Evolutionary conservation across 768 basidiomycete genomes (phyloP).

Genomic region (Boletus rufocinnamomeus): DNA sequence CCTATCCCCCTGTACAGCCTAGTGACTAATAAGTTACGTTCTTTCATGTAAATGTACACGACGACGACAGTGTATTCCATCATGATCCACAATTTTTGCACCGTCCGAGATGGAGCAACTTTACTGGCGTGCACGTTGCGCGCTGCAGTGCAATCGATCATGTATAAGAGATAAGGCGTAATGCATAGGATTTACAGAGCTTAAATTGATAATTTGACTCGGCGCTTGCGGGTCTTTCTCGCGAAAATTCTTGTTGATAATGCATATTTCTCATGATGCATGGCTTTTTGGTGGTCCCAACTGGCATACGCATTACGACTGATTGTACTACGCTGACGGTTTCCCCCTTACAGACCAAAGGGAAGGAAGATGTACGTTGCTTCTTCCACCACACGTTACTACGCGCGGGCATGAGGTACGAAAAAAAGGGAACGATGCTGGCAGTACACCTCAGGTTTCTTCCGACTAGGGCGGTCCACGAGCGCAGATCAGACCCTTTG

Average conservation of each 20-base stretch:
- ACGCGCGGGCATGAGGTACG: not conserved
- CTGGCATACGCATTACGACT: not conserved
- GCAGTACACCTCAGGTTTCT: not conserved
- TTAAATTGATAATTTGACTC: no score
- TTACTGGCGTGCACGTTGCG: not conserved
- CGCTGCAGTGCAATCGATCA: not conserved
- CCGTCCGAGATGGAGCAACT: not conserved
- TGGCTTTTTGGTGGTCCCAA: not conserved
- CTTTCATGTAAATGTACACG: not conserved
- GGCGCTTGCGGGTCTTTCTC: not conserved
- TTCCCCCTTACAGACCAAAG: not conserved
- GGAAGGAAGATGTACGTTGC: not conserved
- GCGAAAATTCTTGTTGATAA: not conserved
- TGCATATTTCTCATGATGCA: not conserved
- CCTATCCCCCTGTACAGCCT: not conserved
- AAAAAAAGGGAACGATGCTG: not conserved
- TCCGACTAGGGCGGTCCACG: conserved; percentile 2
- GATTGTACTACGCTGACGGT: not conserved
- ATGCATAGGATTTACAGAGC: not conserved
- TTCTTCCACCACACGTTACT: conserved; percentile 1
- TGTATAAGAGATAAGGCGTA: not conserved
- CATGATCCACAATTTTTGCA: not conserved
- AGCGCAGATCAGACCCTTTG: not conserved
- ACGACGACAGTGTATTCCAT: conserved; percentile 1
- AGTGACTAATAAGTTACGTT: conserved; percentile 1